Evolutionary conservation across 2,329 filamentous ascomycete genomes (phyloP).

Genomic region (Atkinsonella hypoxylon): DNA sequence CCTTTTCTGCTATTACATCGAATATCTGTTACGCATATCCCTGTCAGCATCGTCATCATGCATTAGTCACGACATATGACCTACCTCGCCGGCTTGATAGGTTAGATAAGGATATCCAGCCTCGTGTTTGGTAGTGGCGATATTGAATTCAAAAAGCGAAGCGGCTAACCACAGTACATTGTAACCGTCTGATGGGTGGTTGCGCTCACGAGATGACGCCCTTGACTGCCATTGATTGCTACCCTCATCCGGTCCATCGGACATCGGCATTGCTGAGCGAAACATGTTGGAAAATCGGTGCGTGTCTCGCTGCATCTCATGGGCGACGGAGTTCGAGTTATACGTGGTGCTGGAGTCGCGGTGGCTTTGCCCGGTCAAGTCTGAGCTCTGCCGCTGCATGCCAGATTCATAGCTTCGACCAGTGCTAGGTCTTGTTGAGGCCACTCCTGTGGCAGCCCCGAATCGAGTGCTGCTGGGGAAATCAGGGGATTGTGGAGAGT

Average conservation of each 20-base stretch:
- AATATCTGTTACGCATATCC: conserved; percentile 47
- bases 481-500: conserved; percentile 44
- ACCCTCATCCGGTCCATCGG: conserved; percentile 47
- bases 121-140: conserved; percentile 81
- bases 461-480: conserved; percentile 36
- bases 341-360: conserved; percentile 46
- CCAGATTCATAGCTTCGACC: conserved; percentile 48
- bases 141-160: conserved; percentile 94
- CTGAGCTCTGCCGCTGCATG: conserved; percentile 38
- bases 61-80: conserved; percentile 11
- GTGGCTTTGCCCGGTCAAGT: conserved; percentile 32
- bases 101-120: conserved; percentile 93
- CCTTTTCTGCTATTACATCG: conserved; percentile 89
- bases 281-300: conserved; percentile 66
- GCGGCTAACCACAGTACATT: conserved; percentile 84
- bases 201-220: conserved; percentile 48
- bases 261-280: conserved; percentile 74
- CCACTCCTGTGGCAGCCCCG: conserved; percentile 25
- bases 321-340: conserved; percentile 33
- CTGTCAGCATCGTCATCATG: background rate
- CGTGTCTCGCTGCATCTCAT: conserved; percentile 37
- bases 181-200: conserved; percentile 41
- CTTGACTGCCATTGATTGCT: conserved; percentile 41
- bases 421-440: conserved; percentile 42
- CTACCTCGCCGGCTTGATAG: conserved; percentile 82